A percentile compares a stretch with the other conserved stretches of the same genome.
These are phyloP conservation scores for Atkinsonella texensis DNA, from an alignment of 2,329 filamentous ascomycete species.

Conservation along the genomic window DNA sequence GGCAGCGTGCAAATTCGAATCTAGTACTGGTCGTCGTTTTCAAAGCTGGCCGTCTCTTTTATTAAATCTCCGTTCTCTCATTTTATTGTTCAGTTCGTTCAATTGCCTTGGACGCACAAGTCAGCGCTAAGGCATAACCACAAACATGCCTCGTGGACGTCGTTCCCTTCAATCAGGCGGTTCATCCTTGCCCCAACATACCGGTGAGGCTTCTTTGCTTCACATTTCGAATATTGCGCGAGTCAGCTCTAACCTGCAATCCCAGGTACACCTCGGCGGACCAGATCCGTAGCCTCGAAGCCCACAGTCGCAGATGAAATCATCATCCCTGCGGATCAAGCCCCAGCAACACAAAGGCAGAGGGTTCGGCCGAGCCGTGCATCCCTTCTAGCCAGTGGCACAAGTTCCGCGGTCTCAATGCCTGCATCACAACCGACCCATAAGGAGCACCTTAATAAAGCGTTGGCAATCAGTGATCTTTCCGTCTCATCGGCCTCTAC, in stretches of 20 bases:
- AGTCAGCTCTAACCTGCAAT: background rate
- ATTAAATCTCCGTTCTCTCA: too few species aligned
- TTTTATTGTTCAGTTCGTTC: too few species aligned
- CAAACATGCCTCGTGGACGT: slow-evolving; percentile 20
- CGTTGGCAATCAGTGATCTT: slow-evolving; percentile 12
- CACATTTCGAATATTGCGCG: background rate
- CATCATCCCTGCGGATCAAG: slow-evolving; percentile 1
- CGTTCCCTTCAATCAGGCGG: slow-evolving; percentile 10
- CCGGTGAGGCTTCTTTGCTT: background rate
- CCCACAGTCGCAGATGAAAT: background rate
- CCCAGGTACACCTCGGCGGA: background rate
- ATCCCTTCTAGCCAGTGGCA: slow-evolving; percentile 9
- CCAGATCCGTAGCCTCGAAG: slow-evolving; percentile 1
- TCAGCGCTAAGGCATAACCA: background rate
- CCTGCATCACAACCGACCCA: background rate
- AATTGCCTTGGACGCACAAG: background rate
- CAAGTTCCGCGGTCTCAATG: slow-evolving; percentile 5
- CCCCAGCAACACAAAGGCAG: slow-evolving; percentile 6
- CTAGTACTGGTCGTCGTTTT: too few species aligned
- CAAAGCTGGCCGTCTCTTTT: too few species aligned
- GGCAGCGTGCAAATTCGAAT: too few species aligned
- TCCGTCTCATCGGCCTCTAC: slow-evolving; percentile 22
- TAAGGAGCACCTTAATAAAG: slow-evolving; percentile 7
- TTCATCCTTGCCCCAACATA: background rate
- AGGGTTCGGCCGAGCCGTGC: slow-evolving; percentile 15